phyloP scores from a whole-genome alignment of 163 green algal genomes.

The Prototheca cutis region DNA sequence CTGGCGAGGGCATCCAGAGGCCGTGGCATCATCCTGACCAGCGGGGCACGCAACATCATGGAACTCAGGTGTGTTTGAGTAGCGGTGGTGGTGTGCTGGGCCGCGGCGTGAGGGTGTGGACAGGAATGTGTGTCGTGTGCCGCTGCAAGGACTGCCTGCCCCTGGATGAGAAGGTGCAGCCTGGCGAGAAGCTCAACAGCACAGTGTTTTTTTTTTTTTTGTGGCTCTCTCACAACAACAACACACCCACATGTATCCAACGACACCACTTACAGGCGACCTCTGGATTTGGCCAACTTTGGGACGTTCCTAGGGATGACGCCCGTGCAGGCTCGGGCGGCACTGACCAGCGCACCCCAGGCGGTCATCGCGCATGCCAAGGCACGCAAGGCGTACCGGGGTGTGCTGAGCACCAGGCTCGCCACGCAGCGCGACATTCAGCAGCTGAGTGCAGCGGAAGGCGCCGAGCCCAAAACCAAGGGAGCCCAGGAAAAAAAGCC shows the following conservation, averaged over 20 bases:
- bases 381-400: not conserved
- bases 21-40: slow-evolving; percentile 47
- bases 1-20: slow-evolving; percentile 35
- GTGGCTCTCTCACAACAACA: not conserved
- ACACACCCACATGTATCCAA: not conserved
- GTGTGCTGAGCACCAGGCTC: not conserved
- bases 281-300: not conserved
- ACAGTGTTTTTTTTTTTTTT: too few relatives aligned
- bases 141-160: too few relatives aligned
- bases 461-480: not conserved
- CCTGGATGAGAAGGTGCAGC: too few relatives aligned
- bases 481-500: not conserved
- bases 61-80: slow-evolving; percentile 46
- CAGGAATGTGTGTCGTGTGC: too few relatives aligned
- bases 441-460: not conserved
- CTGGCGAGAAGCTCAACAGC: too few relatives aligned
- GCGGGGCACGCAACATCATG: slow-evolving; percentile 35
- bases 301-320: not conserved
- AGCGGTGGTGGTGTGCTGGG: too few relatives aligned
- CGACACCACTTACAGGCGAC: not conserved
- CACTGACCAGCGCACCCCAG: not conserved
- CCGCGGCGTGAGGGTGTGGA: too few relatives aligned
- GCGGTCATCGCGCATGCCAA: not conserved
- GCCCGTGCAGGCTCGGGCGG: not conserved
- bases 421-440: not conserved